Percentiles rank a stretch among this genome's conserved stretches.
Evolutionary conservation across 1,284 basidiomycete species (phyloP).

Genomic region (Chondrostereum purpureum): DNA sequence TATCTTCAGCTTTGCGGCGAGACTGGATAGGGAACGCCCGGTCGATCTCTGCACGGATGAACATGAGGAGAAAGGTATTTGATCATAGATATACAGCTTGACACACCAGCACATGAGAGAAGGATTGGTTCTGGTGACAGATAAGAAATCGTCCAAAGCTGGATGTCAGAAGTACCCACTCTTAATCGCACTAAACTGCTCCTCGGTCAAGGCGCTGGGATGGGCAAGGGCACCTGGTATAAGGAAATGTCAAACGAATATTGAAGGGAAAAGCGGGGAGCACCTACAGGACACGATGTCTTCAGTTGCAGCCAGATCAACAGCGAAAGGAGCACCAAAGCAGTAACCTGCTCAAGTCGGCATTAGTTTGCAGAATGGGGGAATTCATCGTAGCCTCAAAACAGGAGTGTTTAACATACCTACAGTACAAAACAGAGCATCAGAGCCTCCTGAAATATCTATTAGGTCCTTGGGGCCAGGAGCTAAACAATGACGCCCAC

Average conservation of each 20-base stretch:
- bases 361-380: too few species aligned
- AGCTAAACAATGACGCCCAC: slow-evolving; percentile 25
- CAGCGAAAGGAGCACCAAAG: slow-evolving; percentile 47
- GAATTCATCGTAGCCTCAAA: neutral
- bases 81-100: neutral
- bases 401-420: slow-evolving; percentile 20
- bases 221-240: slow-evolving; percentile 46
- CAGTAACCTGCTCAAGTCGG: slow-evolving; percentile 38
- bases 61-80: neutral
- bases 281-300: slow-evolving; percentile 39
- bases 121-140: slow-evolving; percentile 46
- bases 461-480: neutral
- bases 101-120: slow-evolving; percentile 43
- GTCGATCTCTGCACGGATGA: slow-evolving; percentile 31
- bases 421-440: slow-evolving; percentile 28
- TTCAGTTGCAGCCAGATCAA: slow-evolving; percentile 37
- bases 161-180: slow-evolving; percentile 26
- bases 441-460: neutral
- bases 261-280: neutral
- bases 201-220: slow-evolving; percentile 44
- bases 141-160: neutral
- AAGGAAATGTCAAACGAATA: neutral
- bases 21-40: slow-evolving; percentile 36
- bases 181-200: slow-evolving; percentile 39
- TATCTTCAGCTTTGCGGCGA: slow-evolving; percentile 39